A percentile compares a stretch with the other conserved stretches of the same genome.
Conservation (phyloP, 1,284 basidiomycete species). For the Tilletia caries region DNA sequence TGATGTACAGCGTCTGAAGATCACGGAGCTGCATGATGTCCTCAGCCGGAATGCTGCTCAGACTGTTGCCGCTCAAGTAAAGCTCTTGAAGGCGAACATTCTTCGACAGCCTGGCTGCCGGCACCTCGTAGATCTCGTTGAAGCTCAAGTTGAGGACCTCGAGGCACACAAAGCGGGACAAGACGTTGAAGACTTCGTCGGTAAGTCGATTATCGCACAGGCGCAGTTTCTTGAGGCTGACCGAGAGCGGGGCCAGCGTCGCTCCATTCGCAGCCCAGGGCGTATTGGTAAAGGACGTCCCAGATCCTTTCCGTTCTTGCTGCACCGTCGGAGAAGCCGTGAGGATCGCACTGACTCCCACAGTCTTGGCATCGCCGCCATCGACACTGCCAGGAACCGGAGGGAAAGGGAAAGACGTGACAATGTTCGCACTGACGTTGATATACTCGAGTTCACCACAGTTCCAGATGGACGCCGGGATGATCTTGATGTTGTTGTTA, state of each 20-base stretch:
- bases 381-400: slow-evolving; percentile 53
- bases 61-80: slow-evolving; percentile 88
- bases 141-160: slow-evolving; percentile 86
- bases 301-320: slow-evolving; percentile 46
- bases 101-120: slow-evolving; percentile 68
- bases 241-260: slow-evolving; percentile 65
- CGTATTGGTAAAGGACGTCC: slow-evolving; percentile 28
- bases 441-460: slow-evolving; percentile 72
- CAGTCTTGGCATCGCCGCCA: neutral
- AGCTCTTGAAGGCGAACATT: slow-evolving; percentile 72
- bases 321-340: neutral
- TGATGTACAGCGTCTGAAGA: slow-evolving; percentile 68
- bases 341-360: neutral
- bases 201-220: slow-evolving; percentile 85
- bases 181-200: slow-evolving; percentile 75
- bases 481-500: slow-evolving; percentile 79
- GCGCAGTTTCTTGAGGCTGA: slow-evolving; percentile 72
- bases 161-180: slow-evolving; percentile 63
- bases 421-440: slow-evolving; percentile 84
- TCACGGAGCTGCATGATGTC: slow-evolving; percentile 43
- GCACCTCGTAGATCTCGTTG: slow-evolving; percentile 87
- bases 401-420: slow-evolving; percentile 71
- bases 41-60: slow-evolving; percentile 80
- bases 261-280: slow-evolving; percentile 24
- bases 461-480: slow-evolving; percentile 78